phyloP scores from a whole-genome alignment of 768 basidiomycete genomes.

The Tylopilus sp. region DNA sequence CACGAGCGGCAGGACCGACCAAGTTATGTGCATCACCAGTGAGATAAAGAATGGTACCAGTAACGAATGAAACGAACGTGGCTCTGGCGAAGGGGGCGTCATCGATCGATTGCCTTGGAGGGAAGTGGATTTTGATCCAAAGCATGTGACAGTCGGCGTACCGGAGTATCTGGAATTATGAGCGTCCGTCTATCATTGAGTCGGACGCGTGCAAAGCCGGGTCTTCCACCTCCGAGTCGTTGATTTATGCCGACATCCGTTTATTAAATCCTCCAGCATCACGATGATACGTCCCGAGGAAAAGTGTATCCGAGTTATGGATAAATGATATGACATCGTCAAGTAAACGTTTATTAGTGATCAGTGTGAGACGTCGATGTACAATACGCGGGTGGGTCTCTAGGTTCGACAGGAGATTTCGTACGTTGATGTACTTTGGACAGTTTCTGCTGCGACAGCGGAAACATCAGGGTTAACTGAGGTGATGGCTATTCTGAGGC shows the following conservation, averaged over 20 bases:
- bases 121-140: background rate
- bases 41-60: slow-evolving; percentile 60
- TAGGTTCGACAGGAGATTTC: slow-evolving; percentile 45
- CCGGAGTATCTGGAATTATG: slow-evolving; percentile 64
- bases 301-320: slow-evolving; percentile 49
- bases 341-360: slow-evolving; percentile 42
- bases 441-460: slow-evolving; percentile 49
- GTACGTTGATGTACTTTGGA: slow-evolving; percentile 65
- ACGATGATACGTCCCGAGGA: slow-evolving; percentile 56
- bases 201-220: slow-evolving; percentile 57
- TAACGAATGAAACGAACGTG: slow-evolving; percentile 50
- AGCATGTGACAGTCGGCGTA: background rate
- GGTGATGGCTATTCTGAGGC: background rate
- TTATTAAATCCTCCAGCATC: slow-evolving; percentile 35
- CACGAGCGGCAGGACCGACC: slow-evolving; percentile 49
- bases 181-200: slow-evolving; percentile 53
- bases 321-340: slow-evolving; percentile 49
- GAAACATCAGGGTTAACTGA: background rate
- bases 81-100: slow-evolving; percentile 53
- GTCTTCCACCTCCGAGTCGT: slow-evolving; percentile 57
- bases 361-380: slow-evolving; percentile 34
- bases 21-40: slow-evolving; percentile 56
- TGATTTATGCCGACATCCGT: slow-evolving; percentile 60
- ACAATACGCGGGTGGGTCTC: slow-evolving; percentile 37
- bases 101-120: slow-evolving; percentile 55